Base-by-base conservation (phyloP, 495 filamentous ascomycete species). In the Lophiostoma macrostomum region DNA sequence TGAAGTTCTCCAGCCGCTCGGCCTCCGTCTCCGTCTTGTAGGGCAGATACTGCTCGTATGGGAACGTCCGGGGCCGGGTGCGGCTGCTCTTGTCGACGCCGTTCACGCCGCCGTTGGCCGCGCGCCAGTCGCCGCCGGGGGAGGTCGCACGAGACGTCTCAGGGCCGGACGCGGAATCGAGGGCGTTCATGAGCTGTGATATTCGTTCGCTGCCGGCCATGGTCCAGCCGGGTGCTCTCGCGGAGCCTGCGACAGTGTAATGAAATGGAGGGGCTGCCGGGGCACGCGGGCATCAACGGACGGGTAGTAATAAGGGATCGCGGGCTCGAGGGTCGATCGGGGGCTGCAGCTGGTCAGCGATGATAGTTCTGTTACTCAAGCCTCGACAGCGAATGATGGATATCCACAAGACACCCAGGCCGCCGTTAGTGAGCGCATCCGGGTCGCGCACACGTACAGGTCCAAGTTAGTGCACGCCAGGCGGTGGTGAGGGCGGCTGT, bases 41-140 rank as follows among this genome's bases (percentile, higher is more conserved):
- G 25, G 94, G 94, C 24, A 99, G 81, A 56, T 90, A 84, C 53
- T 83, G 73, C 67, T 87, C 87, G 72, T 97, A 99, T 45, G 88
- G 89, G 67, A 88, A 99, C 30, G 93, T 96, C 45, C 91, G 83
- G 28, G 89, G 88, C 47, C 90, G 84, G 68, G 86, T 85, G 31
- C 93, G 84, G 32, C 78, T 61, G 16, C 63, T 50, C 30, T 69
- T 74, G 64, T 80, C 77, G 28, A 41, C 43, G 41, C 68, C 73
- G 36, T 75, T 73, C 22, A 56, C 56, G 45, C 72, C 58, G 48
- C 79, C 76, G 56, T 81, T 77, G 51, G 71, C 57, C 39, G 72
- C 74, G 37, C 68, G 67, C 64, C 80, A 78, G 50, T 81, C 80
- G 56, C 75, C 80, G 54, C 84, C 84, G 20, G 85, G 84, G 12